Percentiles rank a stretch among this genome's conserved stretches.
phyloP scores from a whole-genome alignment of 495 filamentous ascomycete genomes.

The Tuber brumale region DNA sequence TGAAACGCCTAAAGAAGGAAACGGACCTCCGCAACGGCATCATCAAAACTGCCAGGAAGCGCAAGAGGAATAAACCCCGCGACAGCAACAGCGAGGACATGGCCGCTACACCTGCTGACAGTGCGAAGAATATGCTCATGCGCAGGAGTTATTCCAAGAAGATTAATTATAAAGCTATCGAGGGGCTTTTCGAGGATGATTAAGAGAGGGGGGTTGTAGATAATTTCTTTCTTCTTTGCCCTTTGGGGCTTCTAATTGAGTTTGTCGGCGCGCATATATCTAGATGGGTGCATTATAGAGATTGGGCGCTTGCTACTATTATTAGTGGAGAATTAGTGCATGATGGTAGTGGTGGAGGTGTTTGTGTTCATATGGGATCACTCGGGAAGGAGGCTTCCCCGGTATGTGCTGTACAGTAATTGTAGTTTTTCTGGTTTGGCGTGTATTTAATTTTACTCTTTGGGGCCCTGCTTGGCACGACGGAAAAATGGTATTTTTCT shows the following conservation, averaged over 20 bases:
- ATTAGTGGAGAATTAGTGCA: background rate
- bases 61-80: constrained; percentile 49
- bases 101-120: constrained; percentile 60
- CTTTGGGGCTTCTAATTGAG: background rate
- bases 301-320: background rate
- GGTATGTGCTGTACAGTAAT: background rate
- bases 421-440: background rate
- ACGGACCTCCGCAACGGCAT: constrained; percentile 55
- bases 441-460: background rate
- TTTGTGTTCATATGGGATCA: background rate
- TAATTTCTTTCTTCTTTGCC: background rate
- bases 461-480: too few relatives aligned
- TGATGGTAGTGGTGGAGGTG: background rate
- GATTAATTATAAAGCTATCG: constrained; percentile 72
- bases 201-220: background rate
- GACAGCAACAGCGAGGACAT: constrained; percentile 55
- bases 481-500: too few relatives aligned
- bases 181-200: constrained; percentile 49
- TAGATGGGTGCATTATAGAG: background rate
- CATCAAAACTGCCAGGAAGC: constrained; percentile 48
- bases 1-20: constrained; percentile 49
- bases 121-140: constrained; percentile 66
- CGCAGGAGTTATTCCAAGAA: constrained; percentile 67
- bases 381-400: background rate
- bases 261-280: background rate